A percentile compares a stretch with the other conserved stretches of the same genome.
Conservation (phyloP, 2,329 filamentous ascomycete species). For the Zymoseptoria tritici region DNA sequence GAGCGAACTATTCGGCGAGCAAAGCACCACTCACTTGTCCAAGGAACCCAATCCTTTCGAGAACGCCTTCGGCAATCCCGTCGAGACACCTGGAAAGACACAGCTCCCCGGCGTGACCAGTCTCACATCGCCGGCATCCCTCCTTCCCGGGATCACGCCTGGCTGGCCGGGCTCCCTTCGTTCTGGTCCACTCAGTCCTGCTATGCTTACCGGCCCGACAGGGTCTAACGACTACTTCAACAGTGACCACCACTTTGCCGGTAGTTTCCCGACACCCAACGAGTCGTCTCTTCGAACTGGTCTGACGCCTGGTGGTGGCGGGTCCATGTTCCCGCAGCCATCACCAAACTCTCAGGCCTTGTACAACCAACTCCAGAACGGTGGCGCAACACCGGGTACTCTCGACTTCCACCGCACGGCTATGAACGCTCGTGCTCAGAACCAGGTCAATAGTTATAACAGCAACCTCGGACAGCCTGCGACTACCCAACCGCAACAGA, state of each 20-base stretch:
- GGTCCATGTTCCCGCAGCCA: slow-evolving; percentile 92
- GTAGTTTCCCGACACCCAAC: slow-evolving; percentile 89
- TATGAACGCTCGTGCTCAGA: slow-evolving; percentile 65
- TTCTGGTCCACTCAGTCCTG: slow-evolving; percentile 88
- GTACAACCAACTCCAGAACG: slow-evolving; percentile 69
- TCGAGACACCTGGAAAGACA: slow-evolving; percentile 71
- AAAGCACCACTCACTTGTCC: slow-evolving; percentile 46
- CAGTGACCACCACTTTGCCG: slow-evolving; percentile 64
- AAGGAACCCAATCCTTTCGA: slow-evolving; percentile 96
- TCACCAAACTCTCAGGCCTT: slow-evolving; percentile 81
- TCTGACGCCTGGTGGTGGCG: slow-evolving; percentile 86
- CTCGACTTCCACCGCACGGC: slow-evolving; percentile 93
- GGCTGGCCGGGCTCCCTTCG: slow-evolving; percentile 84
- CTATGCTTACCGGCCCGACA: slow-evolving; percentile 83
- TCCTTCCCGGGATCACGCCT: slow-evolving; percentile 65
- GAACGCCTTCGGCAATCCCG: slow-evolving; percentile 70
- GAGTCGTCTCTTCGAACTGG: slow-evolving; percentile 89
- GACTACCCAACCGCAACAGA: slow-evolving; percentile 39
- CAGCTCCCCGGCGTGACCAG: slow-evolving; percentile 84
- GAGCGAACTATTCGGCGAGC: slow-evolving; percentile 43
- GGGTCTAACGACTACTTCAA: slow-evolving; percentile 71
- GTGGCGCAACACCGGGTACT: slow-evolving; percentile 80
- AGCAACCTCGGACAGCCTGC: slow-evolving; percentile 27
- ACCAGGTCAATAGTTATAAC: slow-evolving; percentile 35
- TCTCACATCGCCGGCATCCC: slow-evolving; percentile 80